Evolutionary conservation across 352 stramenopile genomes (phyloP).

Genomic region (Globisporangium spinosum): DNA sequence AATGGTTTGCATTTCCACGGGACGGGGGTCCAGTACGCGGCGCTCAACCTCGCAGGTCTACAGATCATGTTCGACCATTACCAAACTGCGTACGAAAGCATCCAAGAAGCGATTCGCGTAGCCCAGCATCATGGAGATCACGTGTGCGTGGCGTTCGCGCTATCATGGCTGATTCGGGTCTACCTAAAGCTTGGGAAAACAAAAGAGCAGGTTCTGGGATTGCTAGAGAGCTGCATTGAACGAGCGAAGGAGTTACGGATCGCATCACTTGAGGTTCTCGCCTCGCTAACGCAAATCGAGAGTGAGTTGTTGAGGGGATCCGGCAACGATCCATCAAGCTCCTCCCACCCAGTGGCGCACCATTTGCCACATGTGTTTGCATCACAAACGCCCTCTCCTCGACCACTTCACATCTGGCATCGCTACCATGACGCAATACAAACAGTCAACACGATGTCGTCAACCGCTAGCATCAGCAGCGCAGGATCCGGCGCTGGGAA

Average conservation of each 20-base stretch:
- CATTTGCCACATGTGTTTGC: conserved; percentile 34
- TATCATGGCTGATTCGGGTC: conserved; percentile 85
- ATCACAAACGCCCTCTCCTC: conserved; percentile 27
- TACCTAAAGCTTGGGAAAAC: conserved; percentile 56
- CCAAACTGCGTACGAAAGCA: conserved; percentile 71
- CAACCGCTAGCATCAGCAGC: not conserved
- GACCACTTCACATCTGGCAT: conserved; percentile 43
- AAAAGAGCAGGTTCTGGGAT: conserved; percentile 40
- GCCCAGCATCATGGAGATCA: conserved; percentile 91
- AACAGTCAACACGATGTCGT: conserved; percentile 11
- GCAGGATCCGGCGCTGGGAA: not conserved
- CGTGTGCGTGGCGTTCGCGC: conserved; percentile 90
- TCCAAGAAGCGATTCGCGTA: conserved; percentile 91
- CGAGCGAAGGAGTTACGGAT: conserved; percentile 53
- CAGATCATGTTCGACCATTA: conserved; percentile 86
- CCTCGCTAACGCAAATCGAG: conserved; percentile 46
- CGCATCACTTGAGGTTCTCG: conserved; percentile 46
- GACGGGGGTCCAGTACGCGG: conserved; percentile 86
- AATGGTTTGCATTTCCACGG: conserved; percentile 47
- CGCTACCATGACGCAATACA: conserved; percentile 25
- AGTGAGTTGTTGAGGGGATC: conserved; percentile 38
- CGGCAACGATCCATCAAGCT: not conserved
- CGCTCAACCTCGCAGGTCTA: conserved; percentile 85
- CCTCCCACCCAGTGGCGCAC: conserved; percentile 13
- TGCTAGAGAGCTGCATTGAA: conserved; percentile 56